These are phyloP conservation scores for Diaporthe vexans DNA, from an alignment of 2,329 filamentous ascomycete genomes.

Conservation along the genomic window DNA sequence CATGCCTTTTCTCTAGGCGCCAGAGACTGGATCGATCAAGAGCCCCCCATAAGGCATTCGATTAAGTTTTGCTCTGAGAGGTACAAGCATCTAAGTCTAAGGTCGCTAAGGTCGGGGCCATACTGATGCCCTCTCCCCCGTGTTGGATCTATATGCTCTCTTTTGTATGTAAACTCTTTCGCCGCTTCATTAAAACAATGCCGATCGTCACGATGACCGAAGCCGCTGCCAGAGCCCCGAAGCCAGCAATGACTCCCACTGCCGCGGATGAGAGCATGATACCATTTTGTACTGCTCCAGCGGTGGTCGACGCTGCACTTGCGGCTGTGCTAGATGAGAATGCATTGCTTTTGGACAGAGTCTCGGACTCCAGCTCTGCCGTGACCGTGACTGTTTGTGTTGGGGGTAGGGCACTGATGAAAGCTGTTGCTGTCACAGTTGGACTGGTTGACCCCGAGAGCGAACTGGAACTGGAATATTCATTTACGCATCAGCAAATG, in stretches of 20 bases:
- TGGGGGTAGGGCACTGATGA: neutral
- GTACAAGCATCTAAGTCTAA: neutral
- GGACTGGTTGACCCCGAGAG: neutral
- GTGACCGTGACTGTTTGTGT: constrained; percentile 24
- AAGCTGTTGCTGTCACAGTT: constrained; percentile 14
- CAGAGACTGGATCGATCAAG: no score
- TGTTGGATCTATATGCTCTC: neutral
- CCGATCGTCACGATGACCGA: neutral
- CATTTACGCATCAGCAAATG: neutral
- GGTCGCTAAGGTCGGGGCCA: neutral
- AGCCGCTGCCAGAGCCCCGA: constrained; percentile 10
- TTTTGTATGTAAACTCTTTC: neutral
- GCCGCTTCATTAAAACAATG: neutral
- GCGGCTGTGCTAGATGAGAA: neutral
- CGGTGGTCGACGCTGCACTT: neutral
- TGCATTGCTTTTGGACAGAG: neutral
- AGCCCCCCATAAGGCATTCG: rapidly evolving
- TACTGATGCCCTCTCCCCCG: neutral
- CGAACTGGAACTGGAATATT: neutral
- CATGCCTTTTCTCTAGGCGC: neutral
- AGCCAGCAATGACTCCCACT: constrained; percentile 1
- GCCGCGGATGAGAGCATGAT: neutral
- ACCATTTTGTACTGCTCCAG: constrained; percentile 3
- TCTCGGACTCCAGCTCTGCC: neutral
- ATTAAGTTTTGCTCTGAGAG: neutral